These are phyloP conservation scores for Spergularia azorica DNA, from an alignment of 179 eudicot species.

Conservation along the genomic window DNA sequence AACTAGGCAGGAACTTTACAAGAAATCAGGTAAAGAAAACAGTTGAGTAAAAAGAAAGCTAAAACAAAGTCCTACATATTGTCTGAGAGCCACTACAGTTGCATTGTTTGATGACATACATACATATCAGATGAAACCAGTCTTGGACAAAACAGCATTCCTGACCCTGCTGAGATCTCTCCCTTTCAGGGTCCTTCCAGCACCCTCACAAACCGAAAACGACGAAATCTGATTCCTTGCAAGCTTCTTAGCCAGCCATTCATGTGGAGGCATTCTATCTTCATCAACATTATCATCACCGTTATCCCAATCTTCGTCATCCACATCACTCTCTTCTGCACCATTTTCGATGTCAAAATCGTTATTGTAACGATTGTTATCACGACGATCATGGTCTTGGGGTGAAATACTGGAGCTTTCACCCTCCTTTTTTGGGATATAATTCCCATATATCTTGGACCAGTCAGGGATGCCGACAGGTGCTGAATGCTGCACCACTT, in stretches of 20 bases:
- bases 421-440: constrained; percentile 21
- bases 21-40: background rate
- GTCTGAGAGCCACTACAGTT: background rate
- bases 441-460: constrained; percentile 61
- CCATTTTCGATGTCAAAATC: constrained; percentile 19
- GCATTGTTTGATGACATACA: background rate
- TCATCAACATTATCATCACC: constrained; percentile 32
- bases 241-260: constrained; percentile 67
- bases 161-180: constrained; percentile 81
- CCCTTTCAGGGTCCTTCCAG: constrained; percentile 83
- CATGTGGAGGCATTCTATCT: constrained; percentile 63
- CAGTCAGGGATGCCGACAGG: constrained; percentile 82
- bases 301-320: constrained; percentile 8
- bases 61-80: background rate
- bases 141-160: constrained; percentile 67
- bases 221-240: constrained; percentile 52
- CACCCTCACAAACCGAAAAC: constrained; percentile 86
- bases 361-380: constrained; percentile 5
- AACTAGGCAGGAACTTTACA: background rate
- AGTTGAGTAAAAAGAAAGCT: background rate
- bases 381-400: constrained; percentile 20
- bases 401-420: constrained; percentile 15
- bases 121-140: constrained; percentile 52
- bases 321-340: constrained; percentile 22
- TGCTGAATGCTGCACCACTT: constrained; percentile 47